Evolutionary conservation across 495 filamentous ascomycete genomes (phyloP), one percentile per base, ranked within the genome.

Genomic region (Penicillium arizonense): DNA sequence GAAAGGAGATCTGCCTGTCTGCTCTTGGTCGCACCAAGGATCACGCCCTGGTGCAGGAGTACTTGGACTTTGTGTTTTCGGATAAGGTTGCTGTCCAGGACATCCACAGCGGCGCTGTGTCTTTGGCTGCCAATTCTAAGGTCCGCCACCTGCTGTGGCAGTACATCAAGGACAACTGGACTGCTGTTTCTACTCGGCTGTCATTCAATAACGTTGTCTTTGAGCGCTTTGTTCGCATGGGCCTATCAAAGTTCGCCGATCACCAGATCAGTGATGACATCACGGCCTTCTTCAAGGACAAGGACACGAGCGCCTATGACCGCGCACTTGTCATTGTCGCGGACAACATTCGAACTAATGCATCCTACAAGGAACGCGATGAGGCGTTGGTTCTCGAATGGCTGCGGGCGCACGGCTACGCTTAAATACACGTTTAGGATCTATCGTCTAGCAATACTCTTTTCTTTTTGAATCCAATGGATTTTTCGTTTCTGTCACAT

Each of bases 121-220:
- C 84, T 8, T 72, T 98, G 42, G 82, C 88, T 2, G 76, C 73
- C 33, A 96, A 97, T 65, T 70, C 83, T 16, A 79, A 80, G 40
- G 82, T 80, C 3, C 85, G 92, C 13, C 72, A 79, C 44, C 73
- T 84, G 4, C 77, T 94, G 35, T 98, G 94, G 94, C 75, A 86
- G 37, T 96, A 88, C 68, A 79, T 96, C 52, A 87, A 88, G 60
- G 76, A 82, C 6, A 82, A 96, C 71, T 98, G 92, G 88, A 72
- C 75, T 9, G 70, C 72, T 36, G 77, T 96, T 14, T 76, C 81
- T 33, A 71, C 77, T 44, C 86, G 84, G 59, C 76, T 97, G 43
- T 83, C 87, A 53, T 76, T 80, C 1, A 96, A 95, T 71, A 86
- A 89, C 53, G 86, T 96, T 26, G 83, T 96, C 21, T 74, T 96